Evolutionary conservation across 2,329 filamentous ascomycete genomes (phyloP).

Genomic region (Graphilbum fragrans): DNA sequence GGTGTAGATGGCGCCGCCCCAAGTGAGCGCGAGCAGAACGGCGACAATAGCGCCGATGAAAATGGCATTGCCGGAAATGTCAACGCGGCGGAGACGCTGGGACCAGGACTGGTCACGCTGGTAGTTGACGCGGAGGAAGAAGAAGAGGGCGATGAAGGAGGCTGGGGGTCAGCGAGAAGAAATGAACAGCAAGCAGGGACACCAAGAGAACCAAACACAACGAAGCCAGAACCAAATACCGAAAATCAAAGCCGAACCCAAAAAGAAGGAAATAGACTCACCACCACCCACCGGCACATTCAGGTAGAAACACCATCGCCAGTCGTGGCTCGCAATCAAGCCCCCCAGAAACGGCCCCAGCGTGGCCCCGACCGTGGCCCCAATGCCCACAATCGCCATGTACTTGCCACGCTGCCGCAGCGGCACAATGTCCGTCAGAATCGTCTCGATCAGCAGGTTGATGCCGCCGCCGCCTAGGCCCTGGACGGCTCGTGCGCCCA

Average conservation of each 20-base stretch:
- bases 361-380: constrained; percentile 10
- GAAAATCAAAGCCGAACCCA: too few species aligned
- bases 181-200: constrained; percentile 11
- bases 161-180: constrained; percentile 14
- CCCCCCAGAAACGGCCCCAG: constrained; percentile 12
- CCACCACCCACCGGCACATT: constrained; percentile 24
- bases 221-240: too few species aligned
- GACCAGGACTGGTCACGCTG: constrained; percentile 9
- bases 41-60: constrained; percentile 24
- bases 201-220: too few species aligned
- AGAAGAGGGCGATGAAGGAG: constrained; percentile 17
- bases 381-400: constrained; percentile 7
- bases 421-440: constrained; percentile 18
- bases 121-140: constrained; percentile 13
- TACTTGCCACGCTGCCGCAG: constrained; percentile 11
- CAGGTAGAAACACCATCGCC: constrained; percentile 27
- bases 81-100: constrained; percentile 21
- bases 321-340: constrained; percentile 6
- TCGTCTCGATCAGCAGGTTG: constrained; percentile 18
- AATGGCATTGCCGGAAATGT: constrained; percentile 28
- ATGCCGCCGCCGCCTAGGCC: constrained; percentile 21
- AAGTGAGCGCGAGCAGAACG: constrained; percentile 29
- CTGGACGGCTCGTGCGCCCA: constrained; percentile 20
- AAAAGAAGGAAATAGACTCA: too few species aligned
- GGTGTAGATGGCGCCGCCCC: constrained; percentile 24